Evolutionary conservation across 768 basidiomycete species (phyloP), one percentile per base, ranked within the genome.

Genomic region (Neoboletus magnificus): DNA sequence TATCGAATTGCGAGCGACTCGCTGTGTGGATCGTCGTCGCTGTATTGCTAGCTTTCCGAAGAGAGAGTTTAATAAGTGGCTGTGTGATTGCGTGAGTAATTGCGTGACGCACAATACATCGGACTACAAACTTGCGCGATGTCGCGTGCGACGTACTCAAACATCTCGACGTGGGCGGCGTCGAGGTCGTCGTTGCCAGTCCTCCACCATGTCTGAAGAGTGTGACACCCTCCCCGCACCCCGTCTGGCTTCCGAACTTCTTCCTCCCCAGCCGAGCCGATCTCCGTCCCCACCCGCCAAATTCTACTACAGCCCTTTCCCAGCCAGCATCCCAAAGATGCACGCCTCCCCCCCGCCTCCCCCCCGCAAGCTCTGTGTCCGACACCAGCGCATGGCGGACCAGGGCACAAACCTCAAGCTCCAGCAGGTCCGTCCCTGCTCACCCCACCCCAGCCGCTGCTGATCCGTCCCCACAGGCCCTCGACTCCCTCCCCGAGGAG

Each of bases 321-420:
- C 35, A 50, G 50, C 56, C 25, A 27, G 2, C n/a, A 12, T 9
- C 23, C 43, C 29, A 36, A 23, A 20, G 10, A 50, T 56, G 41
- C 57, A 52, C 1, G 1, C 63, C 9, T 58, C 70, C 13, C 48
- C 73, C 2, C 69, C 70, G 15, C 67, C 73, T 0, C 62, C 75
- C 12, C 74, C 50, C 0, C 78, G 91, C 45, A 96, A 93, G 74
- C 80, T 97, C 18, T 98, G 95, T 68, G 86, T 94, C 6, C 76
- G 95, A 32, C 96, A 98, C 73, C 91, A 95, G 75, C 82, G 95
- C 45, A 98, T 96, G 86, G 96, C 96, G 6, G 93, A 98, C 76
- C 86, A 96, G 73, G 92, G 92, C 15, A 94, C 90, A 23, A 97
- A 91, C 70, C 76, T 91, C 57, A 93, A 88, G 75, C 79, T 98